Percentiles rank a stretch among this genome's conserved stretches.
Conservation (phyloP, 148 eudicot species). For the Limonium bicolor region DNA sequence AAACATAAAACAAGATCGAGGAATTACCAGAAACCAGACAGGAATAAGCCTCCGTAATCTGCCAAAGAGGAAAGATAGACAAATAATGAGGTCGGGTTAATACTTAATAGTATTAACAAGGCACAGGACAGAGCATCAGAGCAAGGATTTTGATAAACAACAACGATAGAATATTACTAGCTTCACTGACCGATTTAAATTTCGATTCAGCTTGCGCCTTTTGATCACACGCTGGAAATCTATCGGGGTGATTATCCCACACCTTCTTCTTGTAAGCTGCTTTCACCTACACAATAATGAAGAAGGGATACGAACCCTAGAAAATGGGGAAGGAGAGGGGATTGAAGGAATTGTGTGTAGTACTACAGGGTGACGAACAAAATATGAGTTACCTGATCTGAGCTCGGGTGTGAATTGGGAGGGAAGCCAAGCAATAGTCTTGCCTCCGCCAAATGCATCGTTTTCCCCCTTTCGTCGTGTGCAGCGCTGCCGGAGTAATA, state of each 20-base stretch:
- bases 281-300: conserved; percentile 31
- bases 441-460: conserved; percentile 30
- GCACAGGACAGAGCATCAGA: not conserved
- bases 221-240: conserved; percentile 30
- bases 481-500: too few relatives aligned
- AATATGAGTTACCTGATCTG: conserved; percentile 19
- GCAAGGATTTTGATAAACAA: not conserved
- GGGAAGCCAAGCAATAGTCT: conserved; percentile 29
- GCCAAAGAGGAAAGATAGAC: conserved; percentile 10
- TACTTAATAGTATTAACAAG: too few relatives aligned
- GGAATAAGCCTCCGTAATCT: conserved; percentile 79
- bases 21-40: conserved; percentile 37
- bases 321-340: not conserved
- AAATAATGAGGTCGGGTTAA: conserved; percentile 1
- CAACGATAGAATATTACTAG: not conserved
- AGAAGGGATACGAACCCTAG: not conserved
- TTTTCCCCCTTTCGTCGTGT: not conserved
- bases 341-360: not conserved
- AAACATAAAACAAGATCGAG: not conserved
- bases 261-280: conserved; percentile 50
- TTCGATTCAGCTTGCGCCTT: conserved; percentile 35
- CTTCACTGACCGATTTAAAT: conserved; percentile 34
- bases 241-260: conserved; percentile 68
- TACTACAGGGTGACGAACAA: not conserved
- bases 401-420: conserved; percentile 25